Conservation (phyloP, 2,329 filamentous ascomycete species). For the Penicillium sp. region DNA sequence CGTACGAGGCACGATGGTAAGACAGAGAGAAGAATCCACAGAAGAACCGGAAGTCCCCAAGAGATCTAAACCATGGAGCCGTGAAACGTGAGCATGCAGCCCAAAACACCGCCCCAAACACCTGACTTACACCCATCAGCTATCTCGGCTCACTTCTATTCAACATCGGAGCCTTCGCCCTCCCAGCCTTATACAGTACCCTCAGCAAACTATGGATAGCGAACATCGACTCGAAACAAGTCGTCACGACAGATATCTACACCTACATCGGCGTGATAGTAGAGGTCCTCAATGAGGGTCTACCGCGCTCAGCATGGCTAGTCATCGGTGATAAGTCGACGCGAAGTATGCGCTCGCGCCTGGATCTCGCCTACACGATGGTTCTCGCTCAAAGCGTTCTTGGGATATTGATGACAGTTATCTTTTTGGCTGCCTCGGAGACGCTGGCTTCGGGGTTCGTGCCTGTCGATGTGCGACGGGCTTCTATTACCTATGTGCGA, state of each 20-base stretch:
- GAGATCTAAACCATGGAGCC: neutral
- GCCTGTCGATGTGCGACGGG: slow-evolving; percentile 53
- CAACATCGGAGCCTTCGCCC: slow-evolving; percentile 60
- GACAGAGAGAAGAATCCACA: neutral
- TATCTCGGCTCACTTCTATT: slow-evolving; percentile 37
- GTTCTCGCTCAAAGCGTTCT: slow-evolving; percentile 53
- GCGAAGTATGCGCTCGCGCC: slow-evolving; percentile 49
- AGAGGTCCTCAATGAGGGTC: slow-evolving; percentile 68
- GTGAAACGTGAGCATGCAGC: neutral
- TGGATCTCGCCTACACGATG: slow-evolving; percentile 60
- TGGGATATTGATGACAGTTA: slow-evolving; percentile 58
- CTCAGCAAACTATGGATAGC: slow-evolving; percentile 66
- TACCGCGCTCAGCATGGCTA: slow-evolving; percentile 64
- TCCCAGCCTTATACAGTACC: slow-evolving; percentile 65
- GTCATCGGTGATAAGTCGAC: slow-evolving; percentile 63
- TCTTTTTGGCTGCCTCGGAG: slow-evolving; percentile 53
- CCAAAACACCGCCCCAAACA: neutral
- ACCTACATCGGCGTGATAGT: slow-evolving; percentile 66
- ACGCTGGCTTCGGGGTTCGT: slow-evolving; percentile 61
- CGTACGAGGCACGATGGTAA: neutral
- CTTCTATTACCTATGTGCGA: slow-evolving; percentile 61
- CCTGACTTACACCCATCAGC: neutral
- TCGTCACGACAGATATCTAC: slow-evolving; percentile 63
- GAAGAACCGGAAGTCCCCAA: neutral
- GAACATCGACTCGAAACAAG: slow-evolving; percentile 59